phyloP scores from a whole-genome alignment of 2,329 filamentous ascomycete species.

The Fusarium sp. region DNA sequence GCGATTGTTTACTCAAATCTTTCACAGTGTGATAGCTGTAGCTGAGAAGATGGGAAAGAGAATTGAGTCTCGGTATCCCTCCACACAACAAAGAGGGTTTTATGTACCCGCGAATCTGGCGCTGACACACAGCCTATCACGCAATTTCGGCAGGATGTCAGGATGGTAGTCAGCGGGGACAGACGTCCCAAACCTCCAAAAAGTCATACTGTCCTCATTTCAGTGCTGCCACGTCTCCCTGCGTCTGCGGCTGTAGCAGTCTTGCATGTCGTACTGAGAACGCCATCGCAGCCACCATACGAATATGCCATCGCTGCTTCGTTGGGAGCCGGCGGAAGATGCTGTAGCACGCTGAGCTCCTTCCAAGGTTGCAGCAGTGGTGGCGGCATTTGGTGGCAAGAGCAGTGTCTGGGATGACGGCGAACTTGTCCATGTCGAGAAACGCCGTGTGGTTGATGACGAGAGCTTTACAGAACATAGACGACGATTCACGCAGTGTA shows the following conservation, averaged over 20 bases:
- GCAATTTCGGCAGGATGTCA: not conserved
- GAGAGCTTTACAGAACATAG: not conserved
- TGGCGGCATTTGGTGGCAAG: not conserved
- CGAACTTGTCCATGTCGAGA: not conserved
- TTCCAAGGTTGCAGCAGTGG: not conserved
- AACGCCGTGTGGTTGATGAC: not conserved
- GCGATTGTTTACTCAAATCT: not conserved
- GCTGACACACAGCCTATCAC: not conserved
- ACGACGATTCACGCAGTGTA: not conserved
- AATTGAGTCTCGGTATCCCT: not conserved
- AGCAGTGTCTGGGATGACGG: not conserved
- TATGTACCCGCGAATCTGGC: not conserved
- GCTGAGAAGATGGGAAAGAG: not conserved
- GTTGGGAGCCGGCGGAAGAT: not conserved
- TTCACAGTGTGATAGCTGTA: not conserved
- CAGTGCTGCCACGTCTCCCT: not conserved
- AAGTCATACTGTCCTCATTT: not conserved
- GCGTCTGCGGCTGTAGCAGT: not conserved
- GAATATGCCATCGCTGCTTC: not conserved
- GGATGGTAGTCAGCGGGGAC: not conserved
- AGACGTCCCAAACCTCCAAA: not conserved
- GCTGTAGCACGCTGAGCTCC: not conserved
- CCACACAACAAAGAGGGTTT: not conserved
- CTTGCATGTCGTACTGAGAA: not conserved
- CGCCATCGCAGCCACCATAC: not conserved